A percentile compares a stretch with the other conserved stretches of the same genome.
Conservation (phyloP, 2,329 filamentous ascomycete species). For the Cladosporium sphaerospermum region DNA sequence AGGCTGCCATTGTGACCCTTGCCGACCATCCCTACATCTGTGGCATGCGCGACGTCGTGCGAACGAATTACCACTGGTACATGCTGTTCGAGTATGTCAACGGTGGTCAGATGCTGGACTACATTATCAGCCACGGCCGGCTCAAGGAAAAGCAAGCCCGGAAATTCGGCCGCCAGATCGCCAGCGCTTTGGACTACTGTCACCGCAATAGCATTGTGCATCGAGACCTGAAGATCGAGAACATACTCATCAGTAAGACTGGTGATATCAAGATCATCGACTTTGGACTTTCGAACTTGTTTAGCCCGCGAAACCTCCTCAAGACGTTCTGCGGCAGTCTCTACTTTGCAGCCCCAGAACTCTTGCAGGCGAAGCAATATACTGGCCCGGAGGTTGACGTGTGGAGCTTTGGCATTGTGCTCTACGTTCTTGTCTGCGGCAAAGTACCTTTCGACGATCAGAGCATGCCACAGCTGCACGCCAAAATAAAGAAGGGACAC, state of each 20-base stretch:
- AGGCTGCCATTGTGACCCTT: conserved; percentile 92
- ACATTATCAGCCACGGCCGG: conserved; percentile 96
- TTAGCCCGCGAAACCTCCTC: conserved; percentile 74
- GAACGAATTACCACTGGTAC: conserved; percentile 98
- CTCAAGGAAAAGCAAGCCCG: conserved; percentile 97
- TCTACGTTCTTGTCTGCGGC: conserved; percentile 94
- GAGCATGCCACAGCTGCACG: conserved; percentile 96
- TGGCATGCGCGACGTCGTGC: conserved; percentile 87
- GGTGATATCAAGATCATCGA: conserved; percentile 99
- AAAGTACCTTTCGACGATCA: conserved; percentile 99
- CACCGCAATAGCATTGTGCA: conserved; percentile 98
- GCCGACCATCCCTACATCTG: conserved; percentile 94
- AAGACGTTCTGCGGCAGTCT: conserved; percentile 97
- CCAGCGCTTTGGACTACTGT: conserved; percentile 93
- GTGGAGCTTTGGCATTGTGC: conserved; percentile 97
- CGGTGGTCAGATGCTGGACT: conserved; percentile 98
- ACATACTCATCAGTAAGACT: conserved; percentile 97
- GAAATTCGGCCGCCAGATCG: conserved; percentile 96
- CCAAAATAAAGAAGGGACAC: conserved; percentile 95
- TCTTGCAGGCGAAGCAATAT: conserved; percentile 89
- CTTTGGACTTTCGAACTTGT: conserved; percentile 94
- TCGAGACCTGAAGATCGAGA: conserved; percentile 96
- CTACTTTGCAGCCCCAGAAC: conserved; percentile 93
- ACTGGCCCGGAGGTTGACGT: conserved; percentile 95
- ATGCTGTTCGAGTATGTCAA: conserved; percentile 99